These are phyloP conservation scores for Juncus inflexus DNA, from an alignment of 176 grass and related monocot genomes.

Conservation along the genomic window DNA sequence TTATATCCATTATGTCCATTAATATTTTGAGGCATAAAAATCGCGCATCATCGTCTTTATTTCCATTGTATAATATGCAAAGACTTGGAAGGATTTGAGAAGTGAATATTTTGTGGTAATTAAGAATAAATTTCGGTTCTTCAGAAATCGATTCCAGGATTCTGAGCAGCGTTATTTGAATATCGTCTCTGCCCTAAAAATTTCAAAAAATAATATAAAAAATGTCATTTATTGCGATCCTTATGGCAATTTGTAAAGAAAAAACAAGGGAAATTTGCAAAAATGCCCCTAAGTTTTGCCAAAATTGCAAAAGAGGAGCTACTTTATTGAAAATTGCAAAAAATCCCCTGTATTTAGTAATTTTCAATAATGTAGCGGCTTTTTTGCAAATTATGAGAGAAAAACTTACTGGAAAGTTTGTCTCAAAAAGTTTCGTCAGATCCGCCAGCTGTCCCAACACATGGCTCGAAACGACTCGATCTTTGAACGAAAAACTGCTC, in stretches of 20 bases:
- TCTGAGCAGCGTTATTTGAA: conserved; percentile 83
- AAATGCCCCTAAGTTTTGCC: too few species aligned
- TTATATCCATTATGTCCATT: conserved; percentile 58
- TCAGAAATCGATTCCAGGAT: conserved; percentile 79
- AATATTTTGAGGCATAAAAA: conserved; percentile 88
- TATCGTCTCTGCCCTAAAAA: conserved; percentile 90
- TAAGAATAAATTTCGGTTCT: conserved; percentile 73
- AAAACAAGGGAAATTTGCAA: too few species aligned
- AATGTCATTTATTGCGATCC: neutral
- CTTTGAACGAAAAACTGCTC: conserved; percentile 80
- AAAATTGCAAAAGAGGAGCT: too few species aligned
- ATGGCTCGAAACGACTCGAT: conserved; percentile 66
- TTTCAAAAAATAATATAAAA: conserved; percentile 32
- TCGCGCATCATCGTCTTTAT: conserved; percentile 85
- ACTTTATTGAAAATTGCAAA: too few species aligned
- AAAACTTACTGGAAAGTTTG: conserved; percentile 70
- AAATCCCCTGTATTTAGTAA: neutral
- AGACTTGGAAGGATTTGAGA: conserved; percentile 69
- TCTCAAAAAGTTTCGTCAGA: conserved; percentile 86
- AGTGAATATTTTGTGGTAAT: conserved; percentile 60
- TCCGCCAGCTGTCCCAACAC: conserved; percentile 81
- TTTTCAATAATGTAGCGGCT: neutral
- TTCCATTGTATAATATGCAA: conserved; percentile 80
- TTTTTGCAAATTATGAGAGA: neutral
- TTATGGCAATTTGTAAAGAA: too few species aligned